phyloP scores from a whole-genome alignment of 2,329 filamentous ascomycete species.

The Venturia pyrina region DNA sequence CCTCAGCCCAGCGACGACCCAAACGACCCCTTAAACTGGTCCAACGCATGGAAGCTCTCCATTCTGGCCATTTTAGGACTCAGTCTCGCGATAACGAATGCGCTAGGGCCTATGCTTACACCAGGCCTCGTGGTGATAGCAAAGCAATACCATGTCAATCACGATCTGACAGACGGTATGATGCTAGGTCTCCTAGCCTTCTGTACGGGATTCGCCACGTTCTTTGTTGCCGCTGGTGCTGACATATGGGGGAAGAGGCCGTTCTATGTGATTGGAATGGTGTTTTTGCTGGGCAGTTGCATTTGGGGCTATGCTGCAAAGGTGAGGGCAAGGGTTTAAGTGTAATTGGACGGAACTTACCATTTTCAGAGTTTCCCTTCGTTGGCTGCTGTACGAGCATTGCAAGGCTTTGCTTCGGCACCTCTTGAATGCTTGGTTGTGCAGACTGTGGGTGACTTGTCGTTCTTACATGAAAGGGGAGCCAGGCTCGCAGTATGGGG shows the following conservation, averaged over 20 bases:
- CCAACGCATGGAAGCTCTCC: slow-evolving; percentile 2
- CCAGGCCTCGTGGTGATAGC: slow-evolving; percentile 41
- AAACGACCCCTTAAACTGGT: slow-evolving; percentile 39
- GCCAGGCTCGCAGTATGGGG: slow-evolving; percentile 27
- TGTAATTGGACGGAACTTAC: background rate
- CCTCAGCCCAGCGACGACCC: slow-evolving; percentile 34
- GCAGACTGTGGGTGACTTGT: slow-evolving; percentile 37
- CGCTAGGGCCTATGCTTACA: slow-evolving; percentile 38
- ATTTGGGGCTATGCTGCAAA: slow-evolving; percentile 38
- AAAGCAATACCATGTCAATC: slow-evolving; percentile 25
- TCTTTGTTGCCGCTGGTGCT: slow-evolving; percentile 42
- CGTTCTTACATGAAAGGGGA: slow-evolving; percentile 36
- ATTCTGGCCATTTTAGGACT: slow-evolving; percentile 10
- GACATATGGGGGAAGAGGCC: slow-evolving; percentile 42
- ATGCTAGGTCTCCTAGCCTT: slow-evolving; percentile 21
- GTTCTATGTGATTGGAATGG: slow-evolving; percentile 36
- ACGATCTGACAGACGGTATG: slow-evolving; percentile 40
- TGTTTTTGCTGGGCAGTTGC: slow-evolving; percentile 35
- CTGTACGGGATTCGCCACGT: slow-evolving; percentile 36
- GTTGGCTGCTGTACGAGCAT: slow-evolving; percentile 37
- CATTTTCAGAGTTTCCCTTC: slow-evolving; percentile 28
- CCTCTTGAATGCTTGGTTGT: slow-evolving; percentile 44
- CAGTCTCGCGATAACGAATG: background rate
- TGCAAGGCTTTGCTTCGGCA: slow-evolving; percentile 36
- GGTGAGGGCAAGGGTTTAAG: background rate